A percentile compares a stretch with the other conserved stretches of the same genome.
Evolutionary conservation across 2,329 filamentous ascomycete genomes (phyloP).

Genomic region (Lecanicillium sp.): DNA sequence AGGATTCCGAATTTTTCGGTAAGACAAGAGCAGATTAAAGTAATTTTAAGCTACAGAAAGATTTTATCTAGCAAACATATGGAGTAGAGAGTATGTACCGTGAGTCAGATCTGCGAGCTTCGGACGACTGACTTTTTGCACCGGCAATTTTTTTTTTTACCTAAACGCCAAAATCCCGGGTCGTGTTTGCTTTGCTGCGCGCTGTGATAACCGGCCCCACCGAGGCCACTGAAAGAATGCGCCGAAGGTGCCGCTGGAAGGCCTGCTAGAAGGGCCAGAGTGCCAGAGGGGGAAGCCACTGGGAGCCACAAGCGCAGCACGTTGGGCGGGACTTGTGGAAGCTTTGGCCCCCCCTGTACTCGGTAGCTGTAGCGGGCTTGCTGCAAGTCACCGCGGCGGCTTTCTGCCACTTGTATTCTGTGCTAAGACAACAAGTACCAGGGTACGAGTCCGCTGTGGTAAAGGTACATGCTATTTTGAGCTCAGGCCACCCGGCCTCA

Average conservation of each 20-base stretch:
- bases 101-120: conserved; percentile 13
- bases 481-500: neutral
- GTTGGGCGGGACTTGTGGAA: no score
- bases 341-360: no score
- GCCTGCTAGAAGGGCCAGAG: neutral
- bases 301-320: neutral
- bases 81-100: conserved; percentile 1
- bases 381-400: no score
- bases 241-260: neutral
- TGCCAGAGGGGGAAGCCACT: neutral
- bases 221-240: neutral
- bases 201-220: conserved; percentile 1
- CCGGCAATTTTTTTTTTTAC: neutral
- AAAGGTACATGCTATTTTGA: neutral
- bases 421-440: no score
- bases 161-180: no score
- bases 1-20: no score
- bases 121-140: neutral
- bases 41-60: neutral
- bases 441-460: no score
- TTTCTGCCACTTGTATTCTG: no score
- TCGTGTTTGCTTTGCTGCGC: no score
- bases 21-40: no score
- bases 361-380: no score
- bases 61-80: no score